Evolutionary conservation across 1,139 yeast genomes (phyloP), one percentile per base, ranked within the genome.

Genomic region (Hemisphaericaspora lyxosophila): DNA sequence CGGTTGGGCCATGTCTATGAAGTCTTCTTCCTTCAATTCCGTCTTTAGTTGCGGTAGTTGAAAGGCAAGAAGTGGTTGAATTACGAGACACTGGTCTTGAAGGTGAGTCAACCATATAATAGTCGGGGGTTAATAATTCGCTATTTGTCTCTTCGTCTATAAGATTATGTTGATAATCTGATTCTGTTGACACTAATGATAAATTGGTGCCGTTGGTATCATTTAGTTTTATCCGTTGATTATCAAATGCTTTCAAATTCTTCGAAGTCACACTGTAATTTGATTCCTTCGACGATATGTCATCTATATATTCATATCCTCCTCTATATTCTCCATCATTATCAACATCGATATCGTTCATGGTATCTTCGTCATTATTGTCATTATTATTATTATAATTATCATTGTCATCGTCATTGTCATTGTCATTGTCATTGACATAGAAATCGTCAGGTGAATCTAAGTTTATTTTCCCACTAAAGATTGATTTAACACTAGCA

Each of bases 31-130:
- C 88, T 54, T 82, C 87, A 6, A 81, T 59, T 0, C 88, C 88
- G 53, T 82, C 88, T 50, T 82, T 82, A 19, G 85, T 80, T 9
- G 88, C 88, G 2, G 85, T 81, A 15, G 83, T 80, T 0, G 87
- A 80, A 24, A 82, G 58, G 36, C 85, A 82, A 2, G 86, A 80
- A 3, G 82, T 75, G 25, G 76, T 75, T 14, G 86, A 80, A 34
- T 75, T 75, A 37, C 86, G 67, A 0, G 86, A 80, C 22, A 78
- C 53, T 0, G 85, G 83, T 40, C 85, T 65, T 4, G 78, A 72
- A 14, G 47, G 38, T 4, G 62, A 46, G 17, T 61, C 65, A 9
- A 31, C 31, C 4, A 20, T 16, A 7, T 22, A 16, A 26, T 24
- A 38, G 4, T 43, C 46, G 6, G 32, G 39, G 4, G 38, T 20